phyloP scores from a whole-genome alignment of 2,329 filamentous ascomycete genomes.

The Fusarium succisae region DNA sequence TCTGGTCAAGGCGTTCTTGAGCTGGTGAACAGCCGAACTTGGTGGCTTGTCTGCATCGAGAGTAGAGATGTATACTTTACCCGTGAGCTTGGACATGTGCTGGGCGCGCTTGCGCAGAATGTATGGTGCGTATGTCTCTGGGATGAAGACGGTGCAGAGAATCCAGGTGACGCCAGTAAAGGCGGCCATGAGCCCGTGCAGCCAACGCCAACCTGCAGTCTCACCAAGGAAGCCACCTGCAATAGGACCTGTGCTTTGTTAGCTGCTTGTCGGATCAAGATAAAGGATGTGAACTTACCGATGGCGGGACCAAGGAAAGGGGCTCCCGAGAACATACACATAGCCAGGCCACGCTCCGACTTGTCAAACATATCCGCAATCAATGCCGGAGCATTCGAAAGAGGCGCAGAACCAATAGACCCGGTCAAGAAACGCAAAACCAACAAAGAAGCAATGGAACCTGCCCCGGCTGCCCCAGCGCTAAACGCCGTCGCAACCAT shows the following conservation, averaged over 20 bases:
- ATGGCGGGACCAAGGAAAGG: slow-evolving; percentile 42
- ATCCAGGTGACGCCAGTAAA: slow-evolving; percentile 54
- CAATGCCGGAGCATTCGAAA: not conserved
- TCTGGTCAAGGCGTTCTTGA: slow-evolving; percentile 54
- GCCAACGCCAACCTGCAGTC: slow-evolving; percentile 66
- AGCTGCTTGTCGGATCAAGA: not conserved
- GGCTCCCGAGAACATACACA: slow-evolving; percentile 64
- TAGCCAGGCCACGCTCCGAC: slow-evolving; percentile 60
- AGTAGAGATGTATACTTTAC: slow-evolving; percentile 37
- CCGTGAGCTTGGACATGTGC: slow-evolving; percentile 29
- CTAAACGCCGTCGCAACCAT: slow-evolving; percentile 67
- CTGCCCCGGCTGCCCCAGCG: slow-evolving; percentile 64
- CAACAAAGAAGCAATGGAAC: slow-evolving; percentile 63
- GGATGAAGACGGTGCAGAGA: slow-evolving; percentile 55
- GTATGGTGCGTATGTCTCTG: slow-evolving; percentile 45
- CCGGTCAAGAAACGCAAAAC: not conserved
- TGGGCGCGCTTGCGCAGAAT: slow-evolving; percentile 37
- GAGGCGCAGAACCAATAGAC: not conserved
- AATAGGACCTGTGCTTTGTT: slow-evolving; percentile 54
- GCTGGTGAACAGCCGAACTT: slow-evolving; percentile 54
- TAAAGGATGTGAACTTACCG: not conserved
- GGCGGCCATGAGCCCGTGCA: slow-evolving; percentile 21
- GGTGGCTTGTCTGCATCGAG: slow-evolving; percentile 56
- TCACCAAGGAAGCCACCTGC: slow-evolving; percentile 66
- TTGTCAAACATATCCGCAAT: slow-evolving; percentile 50